Evolutionary conservation across 2,329 filamentous ascomycete species (phyloP).

Genomic region (Pseudocercospora ulei): DNA sequence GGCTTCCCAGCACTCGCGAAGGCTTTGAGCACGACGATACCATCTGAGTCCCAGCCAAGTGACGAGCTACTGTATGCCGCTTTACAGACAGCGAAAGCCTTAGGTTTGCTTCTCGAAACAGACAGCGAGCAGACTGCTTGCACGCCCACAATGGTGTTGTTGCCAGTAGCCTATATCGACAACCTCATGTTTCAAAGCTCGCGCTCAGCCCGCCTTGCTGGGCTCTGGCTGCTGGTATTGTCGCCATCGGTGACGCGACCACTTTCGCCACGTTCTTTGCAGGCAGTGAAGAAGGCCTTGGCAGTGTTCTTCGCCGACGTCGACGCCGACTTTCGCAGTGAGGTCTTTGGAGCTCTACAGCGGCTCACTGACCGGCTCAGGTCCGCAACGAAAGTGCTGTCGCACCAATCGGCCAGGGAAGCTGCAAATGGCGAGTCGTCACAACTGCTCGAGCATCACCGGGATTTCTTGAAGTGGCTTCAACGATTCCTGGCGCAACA

Average conservation of each 20-base stretch:
- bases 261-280: conserved; percentile 54
- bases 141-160: conserved; percentile 41
- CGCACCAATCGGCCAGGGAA: conserved; percentile 17
- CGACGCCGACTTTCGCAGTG: conserved; percentile 76
- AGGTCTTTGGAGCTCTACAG: conserved; percentile 63
- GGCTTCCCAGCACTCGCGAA: conserved; percentile 10
- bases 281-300: conserved; percentile 55
- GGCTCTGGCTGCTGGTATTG: conserved; percentile 67
- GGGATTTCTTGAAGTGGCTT: conserved; percentile 63
- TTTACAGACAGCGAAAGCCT: conserved; percentile 40
- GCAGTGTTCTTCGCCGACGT: conserved; percentile 68
- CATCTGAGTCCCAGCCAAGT: conserved; percentile 11
- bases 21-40: background rate
- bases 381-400: conserved; percentile 52
- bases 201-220: conserved; percentile 58
- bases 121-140: conserved; percentile 17
- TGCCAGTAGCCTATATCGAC: conserved; percentile 42
- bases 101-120: conserved; percentile 39
- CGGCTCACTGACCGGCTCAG: conserved; percentile 68
- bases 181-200: conserved; percentile 34
- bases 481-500: conserved; percentile 61
- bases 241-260: conserved; percentile 66
- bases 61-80: conserved; percentile 32
- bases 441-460: conserved; percentile 13
- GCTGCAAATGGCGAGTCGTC: background rate